Base-by-base conservation (phyloP, 2,329 filamentous ascomycete genomes). In the Aspergillus clavatus region DNA sequence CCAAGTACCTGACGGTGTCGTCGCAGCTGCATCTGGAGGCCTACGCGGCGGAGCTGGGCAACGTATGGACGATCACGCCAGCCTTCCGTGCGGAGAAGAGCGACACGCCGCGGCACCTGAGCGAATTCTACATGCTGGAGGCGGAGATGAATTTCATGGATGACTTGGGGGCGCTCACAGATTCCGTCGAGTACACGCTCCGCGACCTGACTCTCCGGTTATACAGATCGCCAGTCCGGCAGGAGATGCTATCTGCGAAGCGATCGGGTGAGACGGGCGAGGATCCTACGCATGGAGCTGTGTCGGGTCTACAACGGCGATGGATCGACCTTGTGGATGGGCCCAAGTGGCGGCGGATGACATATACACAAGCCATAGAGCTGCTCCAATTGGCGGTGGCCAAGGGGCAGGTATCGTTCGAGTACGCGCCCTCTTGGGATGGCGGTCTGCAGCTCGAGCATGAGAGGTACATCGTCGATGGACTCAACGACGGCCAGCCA, bases 101-200 rank as follows among this genome's bases (percentile, higher is more conserved):
- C 68, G 90, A 97, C 61, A 97, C 93, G 0, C 84, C 89, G 5
- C 83, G 93, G 22, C 93, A 98, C 69, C 75, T 98, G 50, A 95
- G 89, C 72, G 93, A 98, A 63, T 97, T 98, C 61, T 97, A 97
- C 71, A 97, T 98, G 93, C 79, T 98, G 2, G 93, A 98, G 69
- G 90, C 84, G 12, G 93, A 98, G 67, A 74, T 90, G 63, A 84
- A 82, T 59, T 95, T 95, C 64, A 79, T 84, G 33, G 76, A 86
- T 38, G 72, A 82, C 52, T 74, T 95, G 53, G 72, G 78, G 23
- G 72, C 78, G 21, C 75, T 98, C 56, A 93, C 95, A 79, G 75
- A 83, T 45, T 67, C 91, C n/a, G 79, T 89, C 2, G 89, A 97
- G 66, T 75, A 83, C 43, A 82, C 95, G 77, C 73, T 96, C 40